phyloP scores from a whole-genome alignment of 2,329 filamentous ascomycete genomes.

The Colletotrichum sp. region DNA sequence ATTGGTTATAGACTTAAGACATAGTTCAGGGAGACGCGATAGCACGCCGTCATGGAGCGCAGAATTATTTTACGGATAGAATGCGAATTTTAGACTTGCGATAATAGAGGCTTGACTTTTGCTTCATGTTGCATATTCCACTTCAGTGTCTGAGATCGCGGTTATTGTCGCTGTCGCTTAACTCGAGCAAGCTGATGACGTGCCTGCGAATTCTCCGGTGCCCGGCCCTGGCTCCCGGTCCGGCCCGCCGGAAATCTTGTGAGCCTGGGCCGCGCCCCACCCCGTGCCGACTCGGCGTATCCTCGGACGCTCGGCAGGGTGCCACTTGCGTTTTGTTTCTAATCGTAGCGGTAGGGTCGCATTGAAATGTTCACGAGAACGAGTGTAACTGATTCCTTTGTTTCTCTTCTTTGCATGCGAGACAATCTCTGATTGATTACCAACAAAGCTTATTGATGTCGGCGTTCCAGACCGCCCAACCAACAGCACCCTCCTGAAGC shows the following conservation, averaged over 20 bases:
- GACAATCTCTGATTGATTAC: neutral
- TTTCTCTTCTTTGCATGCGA: neutral
- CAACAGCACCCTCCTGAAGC: neutral
- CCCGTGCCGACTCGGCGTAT: neutral
- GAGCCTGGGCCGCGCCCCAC: neutral
- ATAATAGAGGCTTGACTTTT: neutral
- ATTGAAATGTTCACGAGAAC: neutral
- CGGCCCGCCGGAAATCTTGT: neutral
- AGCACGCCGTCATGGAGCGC: neutral
- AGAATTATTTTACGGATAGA: neutral
- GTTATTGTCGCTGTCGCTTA: neutral
- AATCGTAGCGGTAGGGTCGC: neutral
- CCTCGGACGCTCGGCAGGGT: neutral
- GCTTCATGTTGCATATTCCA: neutral
- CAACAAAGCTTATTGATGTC: neutral
- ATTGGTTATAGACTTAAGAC: neutral
- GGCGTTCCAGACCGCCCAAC: neutral
- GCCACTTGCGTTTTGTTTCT: neutral
- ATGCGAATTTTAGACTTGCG: neutral
- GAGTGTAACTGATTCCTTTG: neutral
- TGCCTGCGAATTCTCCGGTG: neutral
- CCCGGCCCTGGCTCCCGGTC: neutral
- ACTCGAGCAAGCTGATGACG: neutral
- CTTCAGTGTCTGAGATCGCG: neutral
- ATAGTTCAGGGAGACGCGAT: neutral